Conservation (phyloP, 1,284 basidiomycete genomes). For the Ustilago bromivora region DNA sequence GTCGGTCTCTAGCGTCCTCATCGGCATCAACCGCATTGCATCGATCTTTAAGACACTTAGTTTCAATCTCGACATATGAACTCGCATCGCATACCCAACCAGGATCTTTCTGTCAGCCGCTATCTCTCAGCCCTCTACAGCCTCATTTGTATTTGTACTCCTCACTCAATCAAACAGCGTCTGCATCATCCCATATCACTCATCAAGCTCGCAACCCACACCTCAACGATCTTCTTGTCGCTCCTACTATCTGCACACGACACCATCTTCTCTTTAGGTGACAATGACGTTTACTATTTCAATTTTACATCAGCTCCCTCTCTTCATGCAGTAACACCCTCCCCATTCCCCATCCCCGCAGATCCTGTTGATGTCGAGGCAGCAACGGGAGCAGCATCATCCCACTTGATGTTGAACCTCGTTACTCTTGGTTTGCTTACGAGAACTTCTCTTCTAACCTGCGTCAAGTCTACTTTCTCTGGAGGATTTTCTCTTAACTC, state of each 20-base stretch:
- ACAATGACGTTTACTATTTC: background rate
- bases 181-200: background rate
- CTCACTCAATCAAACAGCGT: background rate
- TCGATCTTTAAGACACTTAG: background rate
- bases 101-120: background rate
- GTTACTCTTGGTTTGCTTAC: constrained; percentile 94
- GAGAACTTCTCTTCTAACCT: constrained; percentile 84
- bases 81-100: too few species aligned
- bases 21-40: background rate
- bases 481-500: constrained; percentile 72
- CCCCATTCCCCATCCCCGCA: background rate
- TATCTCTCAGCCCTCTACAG: constrained; percentile 3
- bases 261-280: too few species aligned
- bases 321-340: constrained; percentile 7
- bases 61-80: background rate
- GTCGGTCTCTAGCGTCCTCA: constrained; percentile 15
- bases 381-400: constrained; percentile 21
- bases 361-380: background rate
- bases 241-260: too few species aligned
- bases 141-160: constrained; percentile 17
- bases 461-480: constrained; percentile 66
- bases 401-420: constrained; percentile 74
- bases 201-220: background rate
- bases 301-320: background rate
- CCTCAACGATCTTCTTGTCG: background rate